phyloP scores from a whole-genome alignment of 306 rosid species.

The Medicago ruthenica region DNA sequence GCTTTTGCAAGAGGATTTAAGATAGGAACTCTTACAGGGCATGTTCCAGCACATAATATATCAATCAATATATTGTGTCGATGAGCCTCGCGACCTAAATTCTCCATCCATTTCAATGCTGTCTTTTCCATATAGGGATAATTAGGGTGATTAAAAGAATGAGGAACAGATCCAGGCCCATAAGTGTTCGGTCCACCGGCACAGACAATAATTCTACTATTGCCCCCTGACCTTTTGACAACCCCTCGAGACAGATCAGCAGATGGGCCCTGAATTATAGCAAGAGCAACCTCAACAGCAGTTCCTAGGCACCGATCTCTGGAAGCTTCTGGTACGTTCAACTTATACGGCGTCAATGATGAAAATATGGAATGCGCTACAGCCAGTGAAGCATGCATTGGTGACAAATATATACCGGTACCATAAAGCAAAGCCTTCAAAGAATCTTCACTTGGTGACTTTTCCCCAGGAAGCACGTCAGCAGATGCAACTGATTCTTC shows the following conservation, averaged over 20 bases:
- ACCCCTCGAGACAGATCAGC: constrained; percentile 92
- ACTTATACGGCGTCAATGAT: constrained; percentile 82
- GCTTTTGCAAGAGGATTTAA: constrained; percentile 96
- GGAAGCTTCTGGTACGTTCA: constrained; percentile 80
- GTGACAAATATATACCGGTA: constrained; percentile 89
- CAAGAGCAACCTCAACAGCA: constrained; percentile 98
- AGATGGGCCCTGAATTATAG: constrained; percentile 91
- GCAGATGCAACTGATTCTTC: constrained; percentile 93
- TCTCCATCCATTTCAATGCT: constrained; percentile 95
- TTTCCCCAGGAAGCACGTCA: constrained; percentile 95
- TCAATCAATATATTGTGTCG: constrained; percentile 79
- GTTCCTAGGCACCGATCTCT: constrained; percentile 96
- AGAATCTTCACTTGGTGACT: constrained; percentile 77
- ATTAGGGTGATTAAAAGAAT: constrained; percentile 86
- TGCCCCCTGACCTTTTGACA: constrained; percentile 85
- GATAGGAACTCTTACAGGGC: constrained; percentile 95
- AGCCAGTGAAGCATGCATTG: constrained; percentile 90
- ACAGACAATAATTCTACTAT: constrained; percentile 89
- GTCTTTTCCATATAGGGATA: constrained; percentile 92
- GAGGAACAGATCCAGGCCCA: constrained; percentile 98
- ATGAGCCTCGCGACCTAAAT: constrained; percentile 86
- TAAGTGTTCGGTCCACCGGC: constrained; percentile 96
- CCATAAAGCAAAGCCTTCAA: constrained; percentile 84
- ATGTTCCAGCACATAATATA: constrained; percentile 95
- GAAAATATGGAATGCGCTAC: constrained; percentile 95